These are phyloP conservation scores for Amylostereum areolatum DNA, from an alignment of 1,284 basidiomycete genomes.

Conservation along the genomic window DNA sequence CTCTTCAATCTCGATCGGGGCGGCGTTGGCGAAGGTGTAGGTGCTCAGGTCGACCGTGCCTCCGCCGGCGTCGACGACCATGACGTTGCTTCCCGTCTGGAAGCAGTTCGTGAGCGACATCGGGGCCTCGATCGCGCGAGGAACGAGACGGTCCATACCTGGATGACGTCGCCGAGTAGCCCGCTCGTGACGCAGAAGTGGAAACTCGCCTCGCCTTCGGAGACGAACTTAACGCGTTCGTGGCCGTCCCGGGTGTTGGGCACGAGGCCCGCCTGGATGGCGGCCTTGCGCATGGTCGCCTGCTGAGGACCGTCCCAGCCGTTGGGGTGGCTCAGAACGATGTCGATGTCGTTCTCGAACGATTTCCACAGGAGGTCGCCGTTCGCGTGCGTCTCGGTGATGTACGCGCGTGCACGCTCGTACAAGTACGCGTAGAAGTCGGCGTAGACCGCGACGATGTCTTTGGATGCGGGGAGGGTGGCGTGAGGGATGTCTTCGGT, in stretches of 20 bases:
- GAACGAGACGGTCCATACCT: constrained; percentile 10
- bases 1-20: constrained; percentile 8
- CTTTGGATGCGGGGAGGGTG: constrained; percentile 38
- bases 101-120: neutral
- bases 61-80: constrained; percentile 13
- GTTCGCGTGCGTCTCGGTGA: constrained; percentile 5
- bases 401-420: constrained; percentile 25
- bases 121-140: neutral
- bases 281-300: constrained; percentile 25
- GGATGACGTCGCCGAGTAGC: constrained; percentile 21
- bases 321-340: constrained; percentile 30
- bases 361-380: constrained; percentile 5
- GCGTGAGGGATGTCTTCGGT: constrained; percentile 17
- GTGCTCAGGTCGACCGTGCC: constrained; percentile 14
- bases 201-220: constrained; percentile 39
- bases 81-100: constrained; percentile 7
- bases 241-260: constrained; percentile 17
- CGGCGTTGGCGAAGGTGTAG: constrained; percentile 2
- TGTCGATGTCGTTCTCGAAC: constrained; percentile 17
- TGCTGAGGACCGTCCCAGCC: constrained; percentile 33
- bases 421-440: constrained; percentile 50
- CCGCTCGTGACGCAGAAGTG: constrained; percentile 33
- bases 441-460: constrained; percentile 38
- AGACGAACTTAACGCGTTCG: constrained; percentile 31
- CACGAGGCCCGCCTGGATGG: constrained; percentile 22